phyloP scores from a whole-genome alignment of 176 grass and related monocot genomes.

The Hyparrhenia diplandra region DNA sequence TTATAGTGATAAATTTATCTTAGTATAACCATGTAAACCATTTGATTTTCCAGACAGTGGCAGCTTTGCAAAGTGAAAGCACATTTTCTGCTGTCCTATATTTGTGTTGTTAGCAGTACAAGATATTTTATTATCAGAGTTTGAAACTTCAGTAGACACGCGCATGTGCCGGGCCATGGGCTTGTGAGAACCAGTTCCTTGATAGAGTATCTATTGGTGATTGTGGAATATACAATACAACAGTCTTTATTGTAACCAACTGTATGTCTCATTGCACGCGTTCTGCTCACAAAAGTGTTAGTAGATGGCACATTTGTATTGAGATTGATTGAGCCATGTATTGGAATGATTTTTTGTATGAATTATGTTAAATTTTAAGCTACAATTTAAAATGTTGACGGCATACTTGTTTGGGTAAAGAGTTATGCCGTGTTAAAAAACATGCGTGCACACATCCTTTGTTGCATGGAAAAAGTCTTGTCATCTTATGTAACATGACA shows the following conservation, averaged over 20 bases:
- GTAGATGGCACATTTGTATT: not conserved
- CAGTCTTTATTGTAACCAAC: not conserved
- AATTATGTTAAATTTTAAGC: not conserved
- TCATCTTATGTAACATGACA: not conserved
- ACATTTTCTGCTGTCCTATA: not conserved
- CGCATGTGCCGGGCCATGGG: not conserved
- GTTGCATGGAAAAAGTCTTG: not conserved
- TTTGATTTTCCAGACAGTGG: not conserved
- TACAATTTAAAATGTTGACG: not conserved
- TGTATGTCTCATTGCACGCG: not conserved
- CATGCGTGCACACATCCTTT: not conserved
- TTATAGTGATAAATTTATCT: not conserved
- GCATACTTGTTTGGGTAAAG: not conserved
- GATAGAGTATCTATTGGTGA: not conserved
- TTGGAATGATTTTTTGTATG: not conserved
- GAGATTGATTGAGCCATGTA: not conserved
- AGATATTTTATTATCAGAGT: not conserved
- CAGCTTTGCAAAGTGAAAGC: not conserved
- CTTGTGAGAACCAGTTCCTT: not conserved
- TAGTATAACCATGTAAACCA: not conserved
- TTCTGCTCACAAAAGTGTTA: not conserved
- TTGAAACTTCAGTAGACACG: not conserved
- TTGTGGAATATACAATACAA: not conserved
- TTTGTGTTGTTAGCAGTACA: not conserved
- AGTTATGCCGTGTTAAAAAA: not conserved